phyloP scores from a whole-genome alignment of 108 stramenopile species.

The Hondaea fermentalgiana region DNA sequence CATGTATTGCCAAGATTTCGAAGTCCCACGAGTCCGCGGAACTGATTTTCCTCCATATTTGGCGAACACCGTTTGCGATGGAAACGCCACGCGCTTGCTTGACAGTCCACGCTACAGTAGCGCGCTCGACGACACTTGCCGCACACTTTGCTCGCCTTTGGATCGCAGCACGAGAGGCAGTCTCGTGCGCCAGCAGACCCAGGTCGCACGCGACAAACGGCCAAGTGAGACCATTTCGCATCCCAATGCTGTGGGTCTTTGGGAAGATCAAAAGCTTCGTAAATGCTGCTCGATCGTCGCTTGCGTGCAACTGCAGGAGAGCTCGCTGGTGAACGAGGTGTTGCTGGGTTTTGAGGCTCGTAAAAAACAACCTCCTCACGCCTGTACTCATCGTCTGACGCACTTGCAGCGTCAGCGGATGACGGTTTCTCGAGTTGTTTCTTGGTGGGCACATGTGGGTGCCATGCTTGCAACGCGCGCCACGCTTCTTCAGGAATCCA shows the following conservation, averaged over 20 bases:
- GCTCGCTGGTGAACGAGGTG: not conserved
- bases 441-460: not conserved
- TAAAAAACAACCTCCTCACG: too few relatives aligned
- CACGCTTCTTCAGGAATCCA: not conserved
- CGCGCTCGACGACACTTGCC: not conserved
- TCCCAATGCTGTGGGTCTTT: not conserved
- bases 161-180: not conserved
- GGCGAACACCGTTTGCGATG: not conserved
- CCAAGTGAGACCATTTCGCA: not conserved
- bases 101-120: not conserved
- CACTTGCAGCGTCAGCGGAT: too few relatives aligned
- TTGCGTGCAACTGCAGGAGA: not conserved
- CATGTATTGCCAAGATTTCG: slow-evolving; percentile 41
- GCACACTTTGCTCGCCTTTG: not conserved
- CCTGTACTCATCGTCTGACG: too few relatives aligned
- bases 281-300: slow-evolving; percentile 11
- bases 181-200: not conserved
- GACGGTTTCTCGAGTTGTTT: too few relatives aligned
- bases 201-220: not conserved
- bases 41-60: not conserved
- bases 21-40: not conserved
- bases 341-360: too few relatives aligned
- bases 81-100: not conserved
- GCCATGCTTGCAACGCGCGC: not conserved
- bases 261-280: not conserved